phyloP scores from a whole-genome alignment of 202 grass and related monocot species.

The Hordeum pubiflorum region DNA sequence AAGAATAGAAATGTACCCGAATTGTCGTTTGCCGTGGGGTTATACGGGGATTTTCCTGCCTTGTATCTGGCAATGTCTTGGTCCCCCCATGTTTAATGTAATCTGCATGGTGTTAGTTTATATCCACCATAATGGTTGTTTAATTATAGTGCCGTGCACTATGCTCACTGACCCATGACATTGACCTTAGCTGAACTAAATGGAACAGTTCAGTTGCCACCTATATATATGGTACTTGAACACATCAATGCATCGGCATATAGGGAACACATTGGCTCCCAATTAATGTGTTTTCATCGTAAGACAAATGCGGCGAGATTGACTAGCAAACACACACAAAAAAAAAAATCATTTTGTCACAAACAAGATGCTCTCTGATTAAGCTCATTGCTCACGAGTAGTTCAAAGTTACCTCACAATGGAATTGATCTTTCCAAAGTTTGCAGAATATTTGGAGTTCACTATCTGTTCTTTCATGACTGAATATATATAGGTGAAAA shows the following conservation, averaged over 20 bases:
- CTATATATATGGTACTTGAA: conserved; percentile 2
- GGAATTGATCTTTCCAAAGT: conserved; percentile 17
- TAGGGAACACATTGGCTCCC: conserved; percentile 28
- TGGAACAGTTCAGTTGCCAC: conserved; percentile 16
- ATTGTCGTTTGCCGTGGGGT: conserved; percentile 27
- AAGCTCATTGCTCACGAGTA: conserved; percentile 19
- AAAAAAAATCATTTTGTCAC: not conserved
- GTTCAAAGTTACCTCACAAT: not conserved
- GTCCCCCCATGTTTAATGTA: conserved; percentile 34
- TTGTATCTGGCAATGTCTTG: conserved; percentile 37
- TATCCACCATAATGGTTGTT: conserved; percentile 28
- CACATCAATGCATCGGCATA: conserved; percentile 28
- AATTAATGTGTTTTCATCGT: conserved; percentile 17
- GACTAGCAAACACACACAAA: not conserved
- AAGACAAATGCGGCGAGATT: conserved; percentile 1
- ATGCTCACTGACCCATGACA: conserved; percentile 4
- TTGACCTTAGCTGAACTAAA: conserved; percentile 18
- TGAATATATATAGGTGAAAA: conserved; percentile 20
- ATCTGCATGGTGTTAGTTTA: conserved; percentile 14
- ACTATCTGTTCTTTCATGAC: not conserved
- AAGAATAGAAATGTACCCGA: conserved; percentile 6
- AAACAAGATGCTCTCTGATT: conserved; percentile 18
- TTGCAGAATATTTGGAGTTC: not conserved
- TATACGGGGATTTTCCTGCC: conserved; percentile 7
- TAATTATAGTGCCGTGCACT: conserved; percentile 12